Base-by-base conservation (phyloP, 495 filamentous ascomycete genomes). In the Tuber magnatum region DNA sequence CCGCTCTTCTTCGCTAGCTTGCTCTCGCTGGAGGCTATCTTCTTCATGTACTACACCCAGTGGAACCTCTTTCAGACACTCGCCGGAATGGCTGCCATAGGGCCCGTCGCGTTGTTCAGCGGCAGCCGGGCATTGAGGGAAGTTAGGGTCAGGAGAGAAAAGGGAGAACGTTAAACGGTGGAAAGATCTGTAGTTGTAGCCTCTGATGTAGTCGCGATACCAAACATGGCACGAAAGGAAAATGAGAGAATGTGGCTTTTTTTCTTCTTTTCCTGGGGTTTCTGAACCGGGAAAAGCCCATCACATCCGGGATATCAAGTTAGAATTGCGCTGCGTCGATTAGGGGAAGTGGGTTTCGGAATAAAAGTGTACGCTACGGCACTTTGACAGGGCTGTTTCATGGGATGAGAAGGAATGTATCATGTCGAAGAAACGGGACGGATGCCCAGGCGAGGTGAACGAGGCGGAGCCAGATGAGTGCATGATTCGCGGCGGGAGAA, bases 1-100 rank as follows among this genome's bases (percentile, higher is more conserved):
- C 85, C 88, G 61, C 81, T 91, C 68, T 97, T 97, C 85, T 90
- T 94, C 76, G 91, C 90, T 61, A 95, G 93, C 14, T 89, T 99
- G 75, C 48, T 97, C 40, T 88, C 90, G 20, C 90, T 99, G 86
- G 95, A 99, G 84, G 92, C 88, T 12, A 89, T 97, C 78, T 98
- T 98, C 85, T 94, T 94, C 87, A 84, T 97, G 83, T 99, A 99
- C 87, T 99, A 97, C 83, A 92, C 88, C 43, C 91, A 85, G 79
- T 98, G 94, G 95, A 97, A 90, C 79, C 86, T 99, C 69, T 99
- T 98, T 88, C 91, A 97, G 86, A 88, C 88, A 41, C 87, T 99
- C 56, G 94, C 94, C 16, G 90, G 90, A 71, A 89, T 89, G 77
- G 88, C 86, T 46, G 85, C 88, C 65, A 88, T 92, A 71, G 91